Evolutionary conservation across 2,329 filamentous ascomycete genomes (phyloP), one percentile per base, ranked within the genome.

Genomic region (Stagonosporopsis cucurbitacearum): DNA sequence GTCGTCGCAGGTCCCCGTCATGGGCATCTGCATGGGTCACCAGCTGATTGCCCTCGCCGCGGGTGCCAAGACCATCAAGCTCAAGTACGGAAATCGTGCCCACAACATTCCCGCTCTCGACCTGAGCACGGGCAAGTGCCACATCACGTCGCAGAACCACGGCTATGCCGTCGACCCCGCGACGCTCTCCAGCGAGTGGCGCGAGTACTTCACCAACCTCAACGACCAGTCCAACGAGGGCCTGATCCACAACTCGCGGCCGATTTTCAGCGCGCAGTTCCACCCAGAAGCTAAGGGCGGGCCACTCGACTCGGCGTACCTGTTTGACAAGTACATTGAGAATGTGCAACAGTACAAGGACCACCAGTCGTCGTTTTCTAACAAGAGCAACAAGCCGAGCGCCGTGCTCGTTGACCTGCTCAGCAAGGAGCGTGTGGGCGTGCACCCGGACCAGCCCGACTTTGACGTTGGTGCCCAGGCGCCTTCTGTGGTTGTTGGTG

Each of bases 191-290:
- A 82, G 80, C 51, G 92, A 97, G 33, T 99, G 92, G 87, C 95
- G 93, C 84, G 94, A 96, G 78, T 98, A 96, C 84, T 99, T 98
- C 76, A 89, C 96, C 78, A 98, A 99, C 83, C 83, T 98, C 65
- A 99, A 98, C 79, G 95, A 99, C 74, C 91, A 92, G 60, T 94
- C 90, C 78, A 99, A 99, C 78, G 95, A 99, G 82, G 94, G 90
- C 57, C 92, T 99, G 87, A 92, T 97, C 75, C 95, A 99, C 85
- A 92, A 90, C 80, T 90, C 90, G 55, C 91, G 94, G 32, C 95
- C 95, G 60, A 99, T 99, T 76, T 98, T 99, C 85, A 94, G 91
- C 62, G 96, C 93, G 22, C 95, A 99, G 79, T 99, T 99, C 87
- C 95, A 99, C 75, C 95, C 95, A 15, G 95, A 99, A 80, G 95